Conservation (phyloP, 179 eudicot species). For the Gypsophila paniculata region DNA sequence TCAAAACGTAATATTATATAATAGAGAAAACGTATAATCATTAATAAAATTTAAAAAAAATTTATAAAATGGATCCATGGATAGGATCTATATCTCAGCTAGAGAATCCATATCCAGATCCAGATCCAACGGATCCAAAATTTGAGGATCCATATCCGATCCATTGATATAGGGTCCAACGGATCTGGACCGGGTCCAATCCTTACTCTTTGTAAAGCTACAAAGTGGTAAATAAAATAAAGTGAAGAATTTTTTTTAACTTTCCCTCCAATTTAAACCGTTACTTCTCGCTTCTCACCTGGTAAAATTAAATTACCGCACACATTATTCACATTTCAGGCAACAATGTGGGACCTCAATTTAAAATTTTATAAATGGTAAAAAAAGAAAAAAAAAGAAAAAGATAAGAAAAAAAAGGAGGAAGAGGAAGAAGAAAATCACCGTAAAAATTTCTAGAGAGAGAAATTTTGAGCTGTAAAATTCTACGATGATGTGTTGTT, state of each 20-base stretch:
- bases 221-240: neutral
- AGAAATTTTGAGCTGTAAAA: constrained; percentile 2
- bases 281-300: constrained; percentile 1
- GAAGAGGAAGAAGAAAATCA: neutral
- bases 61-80: too few relatives aligned
- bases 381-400: neutral
- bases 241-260: neutral
- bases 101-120: too few relatives aligned
- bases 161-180: too few relatives aligned
- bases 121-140: too few relatives aligned
- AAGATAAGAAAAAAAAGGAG: neutral
- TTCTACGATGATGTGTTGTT: neutral
- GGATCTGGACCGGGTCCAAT: too few relatives aligned
- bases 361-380: constrained; percentile 1
- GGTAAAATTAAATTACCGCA: neutral
- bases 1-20: too few relatives aligned
- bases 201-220: too few relatives aligned
- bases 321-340: neutral
- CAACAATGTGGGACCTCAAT: neutral
- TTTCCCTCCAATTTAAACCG: constrained; percentile 12
- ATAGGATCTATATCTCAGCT: too few relatives aligned
- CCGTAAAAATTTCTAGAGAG: constrained; percentile 14
- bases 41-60: too few relatives aligned
- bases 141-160: too few relatives aligned
- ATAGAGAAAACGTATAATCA: too few relatives aligned